A percentile compares a stretch with the other conserved stretches of the same genome.
Conservation (phyloP, 176 grass and related monocot species). For the Avena insularis region DNA sequence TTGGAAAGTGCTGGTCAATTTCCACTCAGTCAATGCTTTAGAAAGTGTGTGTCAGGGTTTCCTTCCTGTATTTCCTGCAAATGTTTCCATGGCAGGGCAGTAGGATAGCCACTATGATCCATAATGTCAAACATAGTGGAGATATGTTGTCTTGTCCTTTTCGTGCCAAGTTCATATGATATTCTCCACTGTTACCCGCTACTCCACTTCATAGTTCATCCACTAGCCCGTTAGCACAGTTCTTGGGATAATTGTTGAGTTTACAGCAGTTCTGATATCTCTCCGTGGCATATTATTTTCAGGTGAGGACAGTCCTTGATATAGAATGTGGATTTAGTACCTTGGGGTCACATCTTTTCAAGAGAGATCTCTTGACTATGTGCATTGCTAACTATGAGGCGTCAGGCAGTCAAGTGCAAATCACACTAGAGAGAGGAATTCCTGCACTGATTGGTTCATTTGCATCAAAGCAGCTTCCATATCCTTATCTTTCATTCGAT, state of each 20-base stretch:
- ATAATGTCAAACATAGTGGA: constrained; percentile 27
- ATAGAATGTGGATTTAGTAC: constrained; percentile 99
- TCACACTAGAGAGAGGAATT: constrained; percentile 98
- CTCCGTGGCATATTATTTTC: constrained; percentile 50
- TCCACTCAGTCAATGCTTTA: constrained; percentile 42
- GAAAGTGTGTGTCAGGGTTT: constrained; percentile 49
- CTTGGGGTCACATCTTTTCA: constrained; percentile 87
- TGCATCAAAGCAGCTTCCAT: constrained; percentile 81
- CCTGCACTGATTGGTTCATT: constrained; percentile 96
- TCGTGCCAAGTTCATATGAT: constrained; percentile 22
- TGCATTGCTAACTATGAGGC: constrained; percentile 97
- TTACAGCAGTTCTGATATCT: constrained; percentile 23
- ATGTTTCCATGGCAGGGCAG: constrained; percentile 29
- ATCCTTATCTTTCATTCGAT: constrained; percentile 93
- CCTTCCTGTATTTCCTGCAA: constrained; percentile 37
- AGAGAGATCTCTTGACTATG: constrained; percentile 85
- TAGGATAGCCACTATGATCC: constrained; percentile 32
- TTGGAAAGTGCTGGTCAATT: constrained; percentile 49
- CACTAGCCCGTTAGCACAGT: not conserved
- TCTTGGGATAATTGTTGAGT: constrained; percentile 3
- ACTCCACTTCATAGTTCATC: constrained; percentile 25
- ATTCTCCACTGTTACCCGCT: constrained; percentile 12
- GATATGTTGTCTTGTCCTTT: constrained; percentile 12
- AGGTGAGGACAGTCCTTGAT: constrained; percentile 96
- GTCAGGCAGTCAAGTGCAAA: constrained; percentile 96